Evolutionary conservation across 208 protist genomes (phyloP).

Genomic region (Naegleria fowleri): DNA sequence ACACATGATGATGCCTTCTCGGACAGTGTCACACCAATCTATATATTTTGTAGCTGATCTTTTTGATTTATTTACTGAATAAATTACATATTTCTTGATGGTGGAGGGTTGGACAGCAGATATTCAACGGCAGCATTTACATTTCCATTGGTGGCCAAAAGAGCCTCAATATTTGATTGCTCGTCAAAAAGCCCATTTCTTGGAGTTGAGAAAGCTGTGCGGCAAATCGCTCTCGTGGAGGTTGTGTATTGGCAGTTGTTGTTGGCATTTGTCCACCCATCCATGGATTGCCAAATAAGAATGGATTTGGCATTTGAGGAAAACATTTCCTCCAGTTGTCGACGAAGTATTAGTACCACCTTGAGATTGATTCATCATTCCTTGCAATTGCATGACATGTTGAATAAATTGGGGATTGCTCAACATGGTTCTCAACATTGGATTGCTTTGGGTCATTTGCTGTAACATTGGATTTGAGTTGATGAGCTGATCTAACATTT

Average conservation of each 20-base stretch:
- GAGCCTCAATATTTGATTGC: slow-evolving; percentile 19
- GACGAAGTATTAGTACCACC: not conserved
- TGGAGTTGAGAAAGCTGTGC: slow-evolving; percentile 14
- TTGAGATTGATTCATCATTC: not conserved
- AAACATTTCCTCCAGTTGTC: not conserved
- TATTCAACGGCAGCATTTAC: slow-evolving; percentile 29
- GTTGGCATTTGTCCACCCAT: not conserved
- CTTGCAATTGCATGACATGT: slow-evolving; percentile 19
- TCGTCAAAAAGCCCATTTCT: slow-evolving; percentile 31
- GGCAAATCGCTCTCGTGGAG: not conserved
- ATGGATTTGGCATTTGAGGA: slow-evolving; percentile 8
- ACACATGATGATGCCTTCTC: no score
- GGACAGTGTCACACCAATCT: no score
- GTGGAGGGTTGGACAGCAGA: slow-evolving; percentile 14
- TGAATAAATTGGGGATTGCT: slow-evolving; percentile 29
- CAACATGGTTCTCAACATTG: not conserved
- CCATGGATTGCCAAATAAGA: slow-evolving; percentile 1
- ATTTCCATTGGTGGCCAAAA: slow-evolving; percentile 4
- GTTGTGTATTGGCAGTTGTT: not conserved
- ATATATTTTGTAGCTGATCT: not conserved
- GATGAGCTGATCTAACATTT: slow-evolving; percentile 15
- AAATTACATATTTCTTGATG: not conserved
- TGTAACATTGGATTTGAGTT: slow-evolving; percentile 16
- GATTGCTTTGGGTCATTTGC: slow-evolving; percentile 28
- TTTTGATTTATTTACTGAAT: not conserved